phyloP scores from a whole-genome alignment of 2,329 filamentous ascomycete genomes.

The Bipolaris sorokiniana region DNA sequence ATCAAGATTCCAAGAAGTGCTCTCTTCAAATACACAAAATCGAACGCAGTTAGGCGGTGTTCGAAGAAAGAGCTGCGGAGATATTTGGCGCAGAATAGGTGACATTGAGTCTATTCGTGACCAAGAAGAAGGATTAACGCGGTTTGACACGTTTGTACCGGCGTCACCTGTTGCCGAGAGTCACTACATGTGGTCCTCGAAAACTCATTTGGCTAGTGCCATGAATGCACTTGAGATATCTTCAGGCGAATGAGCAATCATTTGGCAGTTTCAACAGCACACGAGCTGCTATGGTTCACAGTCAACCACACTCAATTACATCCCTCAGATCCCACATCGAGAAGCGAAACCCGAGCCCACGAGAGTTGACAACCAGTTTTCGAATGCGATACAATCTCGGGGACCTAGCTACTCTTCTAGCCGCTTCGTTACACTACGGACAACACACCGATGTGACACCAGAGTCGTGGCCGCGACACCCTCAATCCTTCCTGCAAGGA shows the following conservation, averaged over 20 bases:
- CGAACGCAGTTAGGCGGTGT: neutral
- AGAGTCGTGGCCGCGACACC: too few relatives aligned
- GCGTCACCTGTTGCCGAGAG: neutral
- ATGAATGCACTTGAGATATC: neutral
- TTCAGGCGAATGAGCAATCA: neutral
- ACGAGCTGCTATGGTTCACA: too few relatives aligned
- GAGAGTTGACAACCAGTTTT: too few relatives aligned
- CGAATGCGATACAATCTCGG: too few relatives aligned
- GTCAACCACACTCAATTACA: too few relatives aligned
- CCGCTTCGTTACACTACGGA: too few relatives aligned
- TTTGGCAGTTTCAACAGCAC: too few relatives aligned
- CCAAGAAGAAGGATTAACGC: neutral
- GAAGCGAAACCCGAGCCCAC: too few relatives aligned
- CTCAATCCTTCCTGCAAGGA: too few relatives aligned
- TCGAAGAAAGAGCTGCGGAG: conserved; percentile 7
- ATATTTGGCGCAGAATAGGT: neutral
- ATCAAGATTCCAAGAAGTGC: neutral
- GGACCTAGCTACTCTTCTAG: too few relatives aligned
- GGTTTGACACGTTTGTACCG: neutral
- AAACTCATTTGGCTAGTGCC: neutral
- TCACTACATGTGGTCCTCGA: neutral
- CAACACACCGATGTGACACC: too few relatives aligned
- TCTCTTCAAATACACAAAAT: neutral
- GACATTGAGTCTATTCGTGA: neutral
- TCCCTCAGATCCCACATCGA: too few relatives aligned